phyloP scores from a whole-genome alignment of 2,329 filamentous ascomycete genomes.

The Didymella pomorum region DNA sequence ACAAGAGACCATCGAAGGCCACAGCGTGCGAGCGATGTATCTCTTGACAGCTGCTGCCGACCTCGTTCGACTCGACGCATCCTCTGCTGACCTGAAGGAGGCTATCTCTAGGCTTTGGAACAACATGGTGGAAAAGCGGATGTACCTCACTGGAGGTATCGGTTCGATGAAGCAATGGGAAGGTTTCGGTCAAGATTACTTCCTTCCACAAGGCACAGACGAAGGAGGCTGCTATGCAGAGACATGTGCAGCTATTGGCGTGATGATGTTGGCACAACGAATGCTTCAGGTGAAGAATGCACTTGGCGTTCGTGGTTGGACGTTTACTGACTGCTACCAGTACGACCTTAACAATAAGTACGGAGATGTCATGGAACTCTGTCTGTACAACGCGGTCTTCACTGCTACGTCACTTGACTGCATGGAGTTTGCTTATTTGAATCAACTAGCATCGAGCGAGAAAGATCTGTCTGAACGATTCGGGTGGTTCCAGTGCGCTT shows the following conservation, averaged over 20 bases:
- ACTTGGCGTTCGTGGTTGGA: too few relatives aligned
- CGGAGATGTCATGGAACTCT: conserved; percentile 67
- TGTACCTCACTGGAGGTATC: conserved; percentile 69
- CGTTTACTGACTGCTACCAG: neutral
- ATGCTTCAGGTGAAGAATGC: conserved; percentile 3
- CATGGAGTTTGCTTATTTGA: conserved; percentile 67
- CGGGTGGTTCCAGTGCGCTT: conserved; percentile 58
- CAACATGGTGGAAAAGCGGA: conserved; percentile 67
- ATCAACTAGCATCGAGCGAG: conserved; percentile 65
- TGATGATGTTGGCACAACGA: conserved; percentile 13
- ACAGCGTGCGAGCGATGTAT: conserved; percentile 9
- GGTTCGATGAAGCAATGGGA: conserved; percentile 66
- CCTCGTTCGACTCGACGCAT: conserved; percentile 2
- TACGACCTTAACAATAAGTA: conserved; percentile 61
- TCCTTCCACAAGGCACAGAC: conserved; percentile 65
- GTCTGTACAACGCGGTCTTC: conserved; percentile 67
- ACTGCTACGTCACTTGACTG: conserved; percentile 65
- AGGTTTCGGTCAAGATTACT: conserved; percentile 65
- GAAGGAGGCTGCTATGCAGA: conserved; percentile 70
- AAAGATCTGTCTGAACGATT: conserved; percentile 59
- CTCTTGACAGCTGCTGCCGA: conserved; percentile 5
- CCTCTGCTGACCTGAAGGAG: conserved; percentile 14
- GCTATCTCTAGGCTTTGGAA: conserved; percentile 62
- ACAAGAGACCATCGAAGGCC: conserved; percentile 5
- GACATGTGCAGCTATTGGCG: conserved; percentile 57